phyloP scores from a whole-genome alignment of 1,284 basidiomycete genomes.

The Ganoderma leucocontextum region DNA sequence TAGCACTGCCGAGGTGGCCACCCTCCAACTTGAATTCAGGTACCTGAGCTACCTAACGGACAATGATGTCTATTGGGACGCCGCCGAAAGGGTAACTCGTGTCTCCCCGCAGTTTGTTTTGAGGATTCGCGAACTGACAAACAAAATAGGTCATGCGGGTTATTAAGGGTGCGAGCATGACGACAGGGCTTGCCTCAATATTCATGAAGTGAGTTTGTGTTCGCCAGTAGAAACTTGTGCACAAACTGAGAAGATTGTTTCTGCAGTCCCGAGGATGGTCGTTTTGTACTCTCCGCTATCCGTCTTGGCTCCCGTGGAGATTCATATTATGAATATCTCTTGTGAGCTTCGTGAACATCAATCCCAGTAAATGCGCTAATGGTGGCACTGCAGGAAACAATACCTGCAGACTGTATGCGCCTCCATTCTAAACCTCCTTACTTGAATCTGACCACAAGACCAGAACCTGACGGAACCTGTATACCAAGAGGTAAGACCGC shows the following conservation, averaged over 20 bases:
- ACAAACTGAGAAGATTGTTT: not conserved
- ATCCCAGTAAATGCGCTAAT: not conserved
- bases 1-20: constrained; percentile 87
- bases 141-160: constrained; percentile 71
- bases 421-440: constrained; percentile 13
- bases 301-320: constrained; percentile 93
- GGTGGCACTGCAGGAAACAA: constrained; percentile 65
- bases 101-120: not conserved
- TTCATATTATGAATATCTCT: constrained; percentile 93
- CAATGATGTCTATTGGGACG: constrained; percentile 83
- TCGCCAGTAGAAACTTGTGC: too few relatives aligned
- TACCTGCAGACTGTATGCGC: constrained; percentile 76
- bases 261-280: constrained; percentile 68
- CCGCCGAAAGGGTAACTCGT: constrained; percentile 73
- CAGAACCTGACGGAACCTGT: constrained; percentile 82
- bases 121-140: not conserved
- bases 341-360: constrained; percentile 57
- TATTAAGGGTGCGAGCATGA: constrained; percentile 67
- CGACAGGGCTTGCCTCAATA: constrained; percentile 84
- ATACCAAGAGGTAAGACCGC: constrained; percentile 71
- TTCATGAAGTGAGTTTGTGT: constrained; percentile 74
- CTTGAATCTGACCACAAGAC: constrained; percentile 53
- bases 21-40: constrained; percentile 89
- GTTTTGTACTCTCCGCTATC: constrained; percentile 80
- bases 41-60: constrained; percentile 87